phyloP scores from a whole-genome alignment of 805 yeast genomes.

The Schwanniomyces polymorphus region DNA sequence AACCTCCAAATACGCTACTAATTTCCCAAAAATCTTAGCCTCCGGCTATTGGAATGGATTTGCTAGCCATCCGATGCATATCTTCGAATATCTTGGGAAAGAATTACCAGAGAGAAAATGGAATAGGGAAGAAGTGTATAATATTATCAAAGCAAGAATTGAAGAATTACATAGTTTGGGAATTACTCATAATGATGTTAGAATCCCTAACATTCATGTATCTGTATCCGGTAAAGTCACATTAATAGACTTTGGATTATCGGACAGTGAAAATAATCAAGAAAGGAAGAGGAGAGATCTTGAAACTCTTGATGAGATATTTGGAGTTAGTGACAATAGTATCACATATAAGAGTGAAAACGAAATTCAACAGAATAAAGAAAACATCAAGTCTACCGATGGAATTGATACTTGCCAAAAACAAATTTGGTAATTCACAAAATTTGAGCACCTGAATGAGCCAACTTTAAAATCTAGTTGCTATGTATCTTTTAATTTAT shows the following conservation, averaged over 20 bases:
- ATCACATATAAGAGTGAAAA: no score
- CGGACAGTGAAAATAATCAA: neutral
- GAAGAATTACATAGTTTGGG: neutral
- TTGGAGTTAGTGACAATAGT: neutral
- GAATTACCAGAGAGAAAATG: no score
- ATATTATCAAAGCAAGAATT: no score
- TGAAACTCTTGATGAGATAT: neutral
- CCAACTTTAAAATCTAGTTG: no score
- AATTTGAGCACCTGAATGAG: no score
- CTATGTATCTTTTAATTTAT: no score
- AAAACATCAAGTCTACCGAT: no score
- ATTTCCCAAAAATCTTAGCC: conserved; percentile 3
- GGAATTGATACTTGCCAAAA: no score
- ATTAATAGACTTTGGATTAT: conserved; percentile 1
- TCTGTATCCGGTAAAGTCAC: neutral
- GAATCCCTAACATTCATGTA: conserved; percentile 1
- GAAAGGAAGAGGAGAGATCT: neutral
- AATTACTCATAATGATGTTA: conserved; percentile 1
- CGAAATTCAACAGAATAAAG: no score
- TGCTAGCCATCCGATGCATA: conserved; percentile 1
- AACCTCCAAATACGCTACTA: conserved; percentile 1
- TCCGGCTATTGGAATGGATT: conserved; percentile 2
- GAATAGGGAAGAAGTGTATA: no score
- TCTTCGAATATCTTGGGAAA: neutral
- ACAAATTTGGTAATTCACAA: no score